Evolutionary conservation across 2,329 filamentous ascomycete species (phyloP), one percentile per base, ranked within the genome.

Genomic region (Pseudopyricularia javanii): DNA sequence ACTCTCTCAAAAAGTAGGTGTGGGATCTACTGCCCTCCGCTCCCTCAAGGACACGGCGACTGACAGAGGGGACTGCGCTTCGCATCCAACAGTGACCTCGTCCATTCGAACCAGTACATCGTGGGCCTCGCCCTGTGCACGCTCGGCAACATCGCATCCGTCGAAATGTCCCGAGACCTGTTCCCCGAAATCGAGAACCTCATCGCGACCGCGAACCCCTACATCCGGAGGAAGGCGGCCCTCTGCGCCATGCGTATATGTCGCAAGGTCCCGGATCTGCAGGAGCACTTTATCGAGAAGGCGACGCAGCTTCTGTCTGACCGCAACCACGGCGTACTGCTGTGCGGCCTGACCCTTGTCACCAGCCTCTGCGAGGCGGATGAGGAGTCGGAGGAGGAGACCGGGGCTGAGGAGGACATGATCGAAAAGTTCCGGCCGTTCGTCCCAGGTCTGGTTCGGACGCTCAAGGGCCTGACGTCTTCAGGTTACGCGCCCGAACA

Each of bases 191-290:
- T 98, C 66, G 94, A 98, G 69, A 88, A 80, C 56, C 82, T 97
- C 49, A 74, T 98, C 58, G 86, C 90, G 43, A 96, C 91, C 49
- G 85, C 90, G 52, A 98, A 98, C 67, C 93, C 93, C n/a, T 98
- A 98, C 66, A 96, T 98, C 65, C 82, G 93, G 61, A 82, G 93
- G 61, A 98, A 98, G 74, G 93, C 93, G 17, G 93, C 93, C 4
- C 78, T 98, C n/a, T 98, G 93, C 70, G 93, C 93, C 50, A 98
- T 98, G 93, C 82, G 91, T 59, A 96, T 98, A 76, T 96, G 91
- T 72, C 86, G 90, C 62, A 98, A 98, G 70, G 93, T 98, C 11
- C 93, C 94, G 6, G 93, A 98, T 67, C 73, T 98, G 52, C 89
- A 95, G 68, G 94, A 98, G 67, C 91, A 98, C 70, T 98, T 98